Base-by-base conservation (phyloP, 1,139 yeast species). In the Candida sp. region DNA sequence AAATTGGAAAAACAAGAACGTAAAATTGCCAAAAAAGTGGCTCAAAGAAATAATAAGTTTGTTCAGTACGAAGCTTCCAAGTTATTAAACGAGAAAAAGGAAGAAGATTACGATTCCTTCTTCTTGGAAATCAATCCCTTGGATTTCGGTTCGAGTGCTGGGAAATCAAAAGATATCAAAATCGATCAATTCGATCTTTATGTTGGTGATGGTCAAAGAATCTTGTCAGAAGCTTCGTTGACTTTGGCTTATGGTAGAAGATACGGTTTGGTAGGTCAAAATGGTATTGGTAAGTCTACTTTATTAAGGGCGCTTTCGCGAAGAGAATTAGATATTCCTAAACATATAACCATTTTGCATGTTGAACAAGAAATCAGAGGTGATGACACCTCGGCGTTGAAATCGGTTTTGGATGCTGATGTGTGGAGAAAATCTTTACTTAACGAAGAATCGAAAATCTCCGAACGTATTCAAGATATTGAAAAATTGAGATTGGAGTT, bases 241-340 rank as follows among this genome's bases (percentile, higher is more conserved):
- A 84, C 96, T 1, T 77, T 93, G 53, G 84, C 97, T 32, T 84
- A 85, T 60, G 99, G 99, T 44, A 89, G 89, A 66, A 80, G 99
- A 64, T 93, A 93, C 55, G 99, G 99, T 81, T 73, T 93, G 46
- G 96, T 93, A 39, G 99, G 99, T 66, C 96, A 91, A 62, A 93
- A 93, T 70, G 99, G 99, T 90, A 90, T 95, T 56, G 99, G 99
- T 84, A 93, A 93, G 63, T 91, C 98, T 36, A 93, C 99, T 0
- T 71, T 93, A 45, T 74, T 93, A 57, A 78, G 89, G 55, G 99
- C 99, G 0, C 73, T 93, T 43, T 85, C 97, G 0, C 81, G 95
- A 63, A 85, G 99, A 78, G 99, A 93, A 63, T 75, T 93, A 53
- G 82, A 89, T 46, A 86, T 93, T 53, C 98, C 99, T 15, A 89